Base-by-base conservation (phyloP, 805 yeast genomes). In the Teunomyces panamensis region DNA sequence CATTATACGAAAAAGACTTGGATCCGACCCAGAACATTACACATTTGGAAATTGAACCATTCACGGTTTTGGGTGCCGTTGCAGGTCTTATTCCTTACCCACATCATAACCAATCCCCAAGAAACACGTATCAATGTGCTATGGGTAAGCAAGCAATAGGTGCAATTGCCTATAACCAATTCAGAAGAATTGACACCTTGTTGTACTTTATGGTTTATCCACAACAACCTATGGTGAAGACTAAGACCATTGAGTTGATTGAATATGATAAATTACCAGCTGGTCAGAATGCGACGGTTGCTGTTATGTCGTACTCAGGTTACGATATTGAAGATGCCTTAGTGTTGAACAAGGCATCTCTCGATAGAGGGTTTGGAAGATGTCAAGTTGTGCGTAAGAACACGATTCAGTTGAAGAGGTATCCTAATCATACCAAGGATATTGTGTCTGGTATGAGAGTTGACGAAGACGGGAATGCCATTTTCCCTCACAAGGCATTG, bases 111-210 rank as follows among this genome's bases (percentile, higher is more conserved):
- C 96, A 88, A 70, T 87, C 95, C 4, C 96, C 96, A 39, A 82
- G 96, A 76, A 88, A 88, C 68, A 88, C 96, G 4, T 88, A 88
- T 69, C 96, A 88, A 69, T 88, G 95, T 78, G 96, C 96, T 63
- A 88, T 88, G 96, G 96, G 96, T 83, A 89, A 89, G 71, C 99
- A 94, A 73, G 99, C 99, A n/a, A 92, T 94, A 68, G 99, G 99
- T 57, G 98, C 98, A 2, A 94, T 94, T 69, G 97, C 96, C 9
- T 94, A 94, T 66, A 94, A 94, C 67, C 99, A 94, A 70, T 88
- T 94, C 72, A 81, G 89, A 63, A 84, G 99, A 67, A 92, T 94
- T 56, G 99, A 94, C 63, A 94, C 99, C 1, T 71, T 94, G 61
- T 74, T 94, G 54, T 94, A 94, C 62, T 75, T 94, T 54, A 88